Percentiles rank a stretch among this genome's conserved stretches.
phyloP scores from a whole-genome alignment of 2,329 filamentous ascomycete genomes.

The Cyphellophora europaea region DNA sequence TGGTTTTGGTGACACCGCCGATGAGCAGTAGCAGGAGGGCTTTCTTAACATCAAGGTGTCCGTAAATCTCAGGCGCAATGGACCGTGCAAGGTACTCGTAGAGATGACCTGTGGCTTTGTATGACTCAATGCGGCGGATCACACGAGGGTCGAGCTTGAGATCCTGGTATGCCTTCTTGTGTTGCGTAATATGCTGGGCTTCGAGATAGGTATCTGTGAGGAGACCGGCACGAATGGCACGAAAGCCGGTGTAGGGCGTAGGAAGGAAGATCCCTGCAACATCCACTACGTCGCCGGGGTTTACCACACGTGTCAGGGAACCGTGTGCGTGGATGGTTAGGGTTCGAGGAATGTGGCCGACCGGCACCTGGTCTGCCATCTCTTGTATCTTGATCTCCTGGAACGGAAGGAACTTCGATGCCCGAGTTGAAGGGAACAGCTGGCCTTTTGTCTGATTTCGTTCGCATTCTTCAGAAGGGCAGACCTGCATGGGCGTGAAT shows the following conservation, averaged over 20 bases:
- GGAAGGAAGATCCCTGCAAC: constrained; percentile 92
- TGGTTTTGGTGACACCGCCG: constrained; percentile 90
- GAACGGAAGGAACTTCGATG: constrained; percentile 94
- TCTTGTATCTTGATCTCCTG: constrained; percentile 99
- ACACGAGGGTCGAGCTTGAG: constrained; percentile 74
- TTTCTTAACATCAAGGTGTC: constrained; percentile 96
- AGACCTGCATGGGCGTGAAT: constrained; percentile 77
- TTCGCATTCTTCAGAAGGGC: constrained; percentile 82
- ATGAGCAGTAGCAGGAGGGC: constrained; percentile 90
- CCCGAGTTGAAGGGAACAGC: constrained; percentile 86
- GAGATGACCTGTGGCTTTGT: constrained; percentile 76
- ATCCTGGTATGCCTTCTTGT: constrained; percentile 97
- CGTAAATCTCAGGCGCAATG: constrained; percentile 94
- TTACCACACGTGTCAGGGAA: constrained; percentile 73
- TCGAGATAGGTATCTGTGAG: constrained; percentile 95
- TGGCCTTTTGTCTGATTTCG: constrained; percentile 88
- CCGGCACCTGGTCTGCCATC: constrained; percentile 97
- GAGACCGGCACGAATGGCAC: constrained; percentile 91
- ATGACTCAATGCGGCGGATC: constrained; percentile 73
- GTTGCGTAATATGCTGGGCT: constrained; percentile 84
- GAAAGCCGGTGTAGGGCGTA: constrained; percentile 97
- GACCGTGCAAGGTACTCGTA: constrained; percentile 94
- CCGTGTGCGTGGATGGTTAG: constrained; percentile 86
- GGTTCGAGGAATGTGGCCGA: constrained; percentile 90
- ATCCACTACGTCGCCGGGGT: constrained; percentile 89